A percentile compares a stretch with the other conserved stretches of the same genome.
Conservation (phyloP, 2,329 filamentous ascomycete species). For the Colletotrichum echinochloae region DNA sequence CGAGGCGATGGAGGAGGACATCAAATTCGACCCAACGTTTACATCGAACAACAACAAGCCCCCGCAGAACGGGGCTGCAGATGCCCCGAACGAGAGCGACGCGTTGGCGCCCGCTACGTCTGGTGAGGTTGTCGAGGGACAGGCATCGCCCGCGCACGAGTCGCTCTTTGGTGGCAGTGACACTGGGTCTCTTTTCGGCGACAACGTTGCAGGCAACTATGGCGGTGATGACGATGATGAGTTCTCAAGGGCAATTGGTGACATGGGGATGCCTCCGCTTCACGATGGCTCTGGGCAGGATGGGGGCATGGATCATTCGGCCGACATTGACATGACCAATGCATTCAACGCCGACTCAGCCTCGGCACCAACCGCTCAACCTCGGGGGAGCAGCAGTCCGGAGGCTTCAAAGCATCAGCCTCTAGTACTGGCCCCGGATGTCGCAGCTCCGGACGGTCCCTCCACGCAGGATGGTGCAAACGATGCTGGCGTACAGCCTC, state of each 20-base stretch:
- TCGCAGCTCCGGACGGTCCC: constrained; percentile 2
- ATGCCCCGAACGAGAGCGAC: constrained; percentile 24
- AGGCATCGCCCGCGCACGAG: constrained; percentile 76
- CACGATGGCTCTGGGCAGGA: constrained; percentile 55
- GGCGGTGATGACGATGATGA: constrained; percentile 85
- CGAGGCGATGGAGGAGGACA: constrained; percentile 70
- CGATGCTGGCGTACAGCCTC: constrained; percentile 1
- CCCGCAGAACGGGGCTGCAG: constrained; percentile 63
- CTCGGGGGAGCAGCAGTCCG: constrained; percentile 32
- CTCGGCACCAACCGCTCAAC: constrained; percentile 46
- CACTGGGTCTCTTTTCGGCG: constrained; percentile 88
- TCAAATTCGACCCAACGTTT: constrained; percentile 73
- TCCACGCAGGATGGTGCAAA: constrained; percentile 5
- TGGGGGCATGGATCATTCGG: constrained; percentile 53
- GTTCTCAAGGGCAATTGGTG: constrained; percentile 77
- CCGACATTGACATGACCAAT: constrained; percentile 56
- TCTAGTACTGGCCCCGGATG: constrained; percentile 9
- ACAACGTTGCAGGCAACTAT: constrained; percentile 68
- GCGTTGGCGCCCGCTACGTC: constrained; percentile 42
- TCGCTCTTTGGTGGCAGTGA: constrained; percentile 87
- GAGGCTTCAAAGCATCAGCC: constrained; percentile 26
- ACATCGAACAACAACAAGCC: constrained; percentile 79
- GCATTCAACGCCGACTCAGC: constrained; percentile 46
- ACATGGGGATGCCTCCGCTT: constrained; percentile 55
- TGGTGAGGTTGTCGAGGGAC: constrained; percentile 67